Evolutionary conservation across 176 grass and related monocot genomes (phyloP).

Genomic region (Bonia amplexicaulis): DNA sequence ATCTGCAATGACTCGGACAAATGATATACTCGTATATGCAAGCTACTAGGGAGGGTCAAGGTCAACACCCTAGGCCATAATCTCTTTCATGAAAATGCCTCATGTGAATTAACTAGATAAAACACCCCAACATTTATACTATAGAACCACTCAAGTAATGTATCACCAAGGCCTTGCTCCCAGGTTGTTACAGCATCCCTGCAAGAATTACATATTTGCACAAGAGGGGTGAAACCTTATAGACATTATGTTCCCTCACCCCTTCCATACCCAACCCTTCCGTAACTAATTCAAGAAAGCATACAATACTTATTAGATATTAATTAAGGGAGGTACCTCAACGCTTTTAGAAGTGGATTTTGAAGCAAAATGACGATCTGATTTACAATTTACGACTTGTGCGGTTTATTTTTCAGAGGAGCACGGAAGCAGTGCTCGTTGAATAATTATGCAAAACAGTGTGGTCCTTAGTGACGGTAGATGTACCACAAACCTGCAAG

Average conservation of each 20-base stretch:
- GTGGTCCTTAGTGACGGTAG: neutral
- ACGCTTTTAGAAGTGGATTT: neutral
- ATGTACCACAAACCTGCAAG: slow-evolving; percentile 58
- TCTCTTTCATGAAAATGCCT: slow-evolving; percentile 10
- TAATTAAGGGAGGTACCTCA: neutral
- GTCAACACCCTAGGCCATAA: slow-evolving; percentile 20
- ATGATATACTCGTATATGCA: neutral
- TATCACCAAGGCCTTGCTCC: slow-evolving; percentile 54
- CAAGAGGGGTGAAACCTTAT: slow-evolving; percentile 77
- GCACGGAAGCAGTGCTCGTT: neutral
- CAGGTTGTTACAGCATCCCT: slow-evolving; percentile 58
- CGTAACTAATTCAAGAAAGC: neutral
- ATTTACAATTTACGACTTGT: neutral
- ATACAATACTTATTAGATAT: neutral
- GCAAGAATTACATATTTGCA: slow-evolving; percentile 77
- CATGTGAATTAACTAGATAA: slow-evolving; percentile 19
- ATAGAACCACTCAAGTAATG: slow-evolving; percentile 35
- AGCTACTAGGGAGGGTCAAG: neutral
- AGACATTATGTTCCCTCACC: slow-evolving; percentile 32
- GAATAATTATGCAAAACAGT: slow-evolving; percentile 15
- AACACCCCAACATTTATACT: slow-evolving; percentile 13
- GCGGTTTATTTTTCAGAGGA: neutral
- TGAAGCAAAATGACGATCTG: neutral
- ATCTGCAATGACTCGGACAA: neutral
- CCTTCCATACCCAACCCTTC: neutral